phyloP scores from a whole-genome alignment of 192 early-diverging fungal species.

The Coemansia sp. region DNA sequence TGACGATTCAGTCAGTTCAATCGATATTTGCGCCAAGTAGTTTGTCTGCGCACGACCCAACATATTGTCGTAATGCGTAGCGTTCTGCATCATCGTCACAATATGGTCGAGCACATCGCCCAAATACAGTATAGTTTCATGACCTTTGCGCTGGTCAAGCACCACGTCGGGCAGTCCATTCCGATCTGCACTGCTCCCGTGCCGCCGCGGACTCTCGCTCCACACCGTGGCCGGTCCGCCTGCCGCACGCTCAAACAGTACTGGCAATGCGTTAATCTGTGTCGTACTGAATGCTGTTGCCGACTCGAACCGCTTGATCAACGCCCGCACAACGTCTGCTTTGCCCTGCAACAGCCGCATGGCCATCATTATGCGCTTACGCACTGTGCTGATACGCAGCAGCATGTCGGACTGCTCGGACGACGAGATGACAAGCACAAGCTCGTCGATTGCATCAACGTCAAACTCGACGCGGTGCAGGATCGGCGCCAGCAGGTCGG shows the following conservation, averaged over 20 bases:
- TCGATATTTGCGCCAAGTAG: constrained; percentile 74
- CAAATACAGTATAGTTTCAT: constrained; percentile 70
- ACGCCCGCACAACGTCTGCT: constrained; percentile 69
- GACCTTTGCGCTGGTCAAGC: constrained; percentile 51
- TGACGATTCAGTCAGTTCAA: constrained; percentile 70
- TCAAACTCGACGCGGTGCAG: constrained; percentile 87
- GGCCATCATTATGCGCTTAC: constrained; percentile 70
- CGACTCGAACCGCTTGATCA: constrained; percentile 68
- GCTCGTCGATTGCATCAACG: constrained; percentile 93
- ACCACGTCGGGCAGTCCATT: constrained; percentile 24
- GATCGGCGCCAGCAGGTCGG: constrained; percentile 86
- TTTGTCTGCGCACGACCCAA: constrained; percentile 71
- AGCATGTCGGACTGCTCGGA: constrained; percentile 83
- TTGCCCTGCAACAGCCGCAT: constrained; percentile 70
- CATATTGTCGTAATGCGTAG: constrained; percentile 73
- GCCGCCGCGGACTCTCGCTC: constrained; percentile 32
- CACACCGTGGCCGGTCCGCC: neutral
- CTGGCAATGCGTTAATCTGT: constrained; percentile 34
- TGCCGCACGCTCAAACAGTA: neutral
- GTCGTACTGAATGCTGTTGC: constrained; percentile 45
- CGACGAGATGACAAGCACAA: constrained; percentile 89
- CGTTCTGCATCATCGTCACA: constrained; percentile 73
- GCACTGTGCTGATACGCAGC: constrained; percentile 68
- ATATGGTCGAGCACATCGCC: constrained; percentile 84
- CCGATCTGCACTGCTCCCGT: constrained; percentile 3